Base-by-base conservation (phyloP, 2,329 filamentous ascomycete species). In the Microascus cirrosus region DNA sequence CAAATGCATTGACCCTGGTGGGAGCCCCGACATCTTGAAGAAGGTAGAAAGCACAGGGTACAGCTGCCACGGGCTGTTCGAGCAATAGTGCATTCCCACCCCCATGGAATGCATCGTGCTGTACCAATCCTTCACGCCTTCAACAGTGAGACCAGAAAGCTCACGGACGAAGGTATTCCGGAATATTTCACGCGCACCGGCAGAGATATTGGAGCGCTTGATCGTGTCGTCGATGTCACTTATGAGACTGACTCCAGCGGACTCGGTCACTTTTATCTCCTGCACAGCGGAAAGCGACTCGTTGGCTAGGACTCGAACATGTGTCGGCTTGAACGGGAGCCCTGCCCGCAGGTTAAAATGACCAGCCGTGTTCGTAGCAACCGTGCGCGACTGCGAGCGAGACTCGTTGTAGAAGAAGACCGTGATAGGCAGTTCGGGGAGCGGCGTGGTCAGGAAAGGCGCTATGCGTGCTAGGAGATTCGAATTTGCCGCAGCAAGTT, bases 21-120 rank as follows among this genome's bases (percentile, higher is more conserved):
- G 94, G 1, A 99, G 74, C 1, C 88, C 88, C 7, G 89, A 88
- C 48, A 87, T 73, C 62, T 85, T 84, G 69, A 97, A 95, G 69
- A 88, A 99, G 57, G 83, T 90, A 5, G 89, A 87, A 12, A 99
- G 75, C 2, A 97, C 84, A 0, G 94, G 94, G 65, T 90, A 99
- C 7, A 99, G 79, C 69, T 99, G 95, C 95, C 95, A 99, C 0
- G 94, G 94, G 55, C 93, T 95, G 71, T 99, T 99, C n/a, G 94
- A 99, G 62, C 96, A 95, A 70, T 99, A 99, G 68, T 99, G 95
- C 56, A 99, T 81, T 64, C 85, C 83, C 25, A 97, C 93, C 20
- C 92, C 91, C 74, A 93, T 83, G 22, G 84, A 77, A 45, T 87
- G 80, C 72, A 99, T 79, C 22, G 78, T 78, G 39, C 77, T 83